Evolutionary conservation across 306 rosid genomes (phyloP).

Genomic region (Rosa lucieae): DNA sequence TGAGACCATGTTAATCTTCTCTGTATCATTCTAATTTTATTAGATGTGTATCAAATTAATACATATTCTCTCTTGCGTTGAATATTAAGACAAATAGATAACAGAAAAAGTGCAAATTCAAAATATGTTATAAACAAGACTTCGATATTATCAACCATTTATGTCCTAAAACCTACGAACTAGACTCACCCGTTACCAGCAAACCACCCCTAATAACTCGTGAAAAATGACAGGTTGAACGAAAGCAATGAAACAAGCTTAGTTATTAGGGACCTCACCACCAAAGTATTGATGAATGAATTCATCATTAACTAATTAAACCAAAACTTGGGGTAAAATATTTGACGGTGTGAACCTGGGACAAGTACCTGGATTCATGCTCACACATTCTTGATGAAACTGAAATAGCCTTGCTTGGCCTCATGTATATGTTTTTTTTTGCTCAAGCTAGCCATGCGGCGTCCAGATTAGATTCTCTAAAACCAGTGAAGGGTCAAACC

Average conservation of each 20-base stretch:
- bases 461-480: too few relatives aligned
- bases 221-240: not conserved
- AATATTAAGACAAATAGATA: too few relatives aligned
- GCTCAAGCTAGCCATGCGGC: too few relatives aligned
- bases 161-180: not conserved
- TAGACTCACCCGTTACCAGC: not conserved
- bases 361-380: not conserved
- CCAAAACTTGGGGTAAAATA: not conserved
- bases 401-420: too few relatives aligned
- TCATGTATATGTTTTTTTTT: too few relatives aligned
- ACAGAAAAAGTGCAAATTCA: too few relatives aligned
- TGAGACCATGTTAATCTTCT: too few relatives aligned
- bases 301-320: not conserved
- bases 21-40: too few relatives aligned
- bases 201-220: not conserved
- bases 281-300: not conserved
- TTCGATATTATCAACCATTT: not conserved
- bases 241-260: not conserved
- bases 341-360: not conserved
- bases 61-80: too few relatives aligned
- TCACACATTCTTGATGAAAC: not conserved
- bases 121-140: not conserved
- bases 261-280: not conserved
- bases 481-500: not conserved
- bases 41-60: too few relatives aligned